Conservation (phyloP, 2,329 filamentous ascomycete genomes). For the Furcasterigmium furcatum region DNA sequence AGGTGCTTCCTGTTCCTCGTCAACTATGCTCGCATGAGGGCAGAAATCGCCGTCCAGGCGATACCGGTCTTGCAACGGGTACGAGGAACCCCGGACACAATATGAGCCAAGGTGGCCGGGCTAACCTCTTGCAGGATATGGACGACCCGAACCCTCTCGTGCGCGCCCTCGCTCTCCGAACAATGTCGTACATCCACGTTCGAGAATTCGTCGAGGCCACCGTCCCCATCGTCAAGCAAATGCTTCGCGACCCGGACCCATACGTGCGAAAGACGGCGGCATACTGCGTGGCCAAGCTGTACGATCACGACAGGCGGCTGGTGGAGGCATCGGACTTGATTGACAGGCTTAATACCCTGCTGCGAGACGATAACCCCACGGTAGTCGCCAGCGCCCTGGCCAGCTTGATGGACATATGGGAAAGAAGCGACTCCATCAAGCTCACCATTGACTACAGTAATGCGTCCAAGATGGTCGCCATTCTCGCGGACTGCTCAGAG, state of each 20-base stretch:
- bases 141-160: slow-evolving; percentile 90
- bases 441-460: slow-evolving; percentile 97
- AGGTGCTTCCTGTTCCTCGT: slow-evolving; percentile 98
- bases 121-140: slow-evolving; percentile 67
- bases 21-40: slow-evolving; percentile 93
- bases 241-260: slow-evolving; percentile 83
- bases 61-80: slow-evolving; percentile 83
- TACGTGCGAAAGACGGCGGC: slow-evolving; percentile 98
- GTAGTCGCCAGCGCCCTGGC: slow-evolving; percentile 94
- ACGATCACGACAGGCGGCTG: slow-evolving; percentile 89
- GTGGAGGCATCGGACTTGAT: slow-evolving; percentile 92
- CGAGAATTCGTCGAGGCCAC: slow-evolving; percentile 93
- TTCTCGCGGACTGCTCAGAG: slow-evolving; percentile 95
- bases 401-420: slow-evolving; percentile 95
- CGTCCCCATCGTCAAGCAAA: slow-evolving; percentile 75
- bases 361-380: slow-evolving; percentile 94
- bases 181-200: slow-evolving; percentile 97
- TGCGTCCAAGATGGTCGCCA: slow-evolving; percentile 96
- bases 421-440: slow-evolving; percentile 94
- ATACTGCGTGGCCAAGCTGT: slow-evolving; percentile 94
- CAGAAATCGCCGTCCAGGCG: slow-evolving; percentile 90
- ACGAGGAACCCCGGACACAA: slow-evolving; percentile 21
- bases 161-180: slow-evolving; percentile 81
- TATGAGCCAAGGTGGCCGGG: not conserved
- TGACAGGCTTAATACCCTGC: slow-evolving; percentile 81